These are phyloP conservation scores for Podosphaera aphanis DNA, from an alignment of 2,329 filamentous ascomycete genomes.

Conservation along the genomic window DNA sequence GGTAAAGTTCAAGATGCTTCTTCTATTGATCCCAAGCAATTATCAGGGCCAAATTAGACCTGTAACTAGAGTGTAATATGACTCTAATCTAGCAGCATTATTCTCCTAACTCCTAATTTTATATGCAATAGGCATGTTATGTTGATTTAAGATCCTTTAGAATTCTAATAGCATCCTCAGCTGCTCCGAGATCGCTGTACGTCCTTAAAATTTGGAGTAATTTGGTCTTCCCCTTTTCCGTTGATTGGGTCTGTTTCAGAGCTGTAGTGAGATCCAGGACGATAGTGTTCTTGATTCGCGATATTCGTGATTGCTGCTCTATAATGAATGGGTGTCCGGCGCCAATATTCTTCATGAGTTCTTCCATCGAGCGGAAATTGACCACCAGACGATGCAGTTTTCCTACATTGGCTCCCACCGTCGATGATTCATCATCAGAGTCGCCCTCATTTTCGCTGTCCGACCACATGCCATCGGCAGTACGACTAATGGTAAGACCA, in stretches of 20 bases:
- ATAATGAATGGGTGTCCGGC: constrained; percentile 38
- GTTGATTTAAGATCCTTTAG: constrained; percentile 13
- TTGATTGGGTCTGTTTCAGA: constrained; percentile 29
- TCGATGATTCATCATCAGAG: constrained; percentile 11
- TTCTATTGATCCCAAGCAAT: constrained; percentile 17
- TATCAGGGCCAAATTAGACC: background rate
- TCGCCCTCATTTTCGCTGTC: constrained; percentile 21
- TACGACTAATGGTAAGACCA: constrained; percentile 10
- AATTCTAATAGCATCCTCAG: constrained; percentile 32
- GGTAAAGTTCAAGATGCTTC: constrained; percentile 47
- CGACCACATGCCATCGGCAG: constrained; percentile 12
- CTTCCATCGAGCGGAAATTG: constrained; percentile 32
- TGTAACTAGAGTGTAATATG: background rate
- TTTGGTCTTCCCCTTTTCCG: constrained; percentile 19
- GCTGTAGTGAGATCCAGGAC: constrained; percentile 40
- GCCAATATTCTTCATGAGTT: constrained; percentile 26
- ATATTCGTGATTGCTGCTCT: constrained; percentile 29
- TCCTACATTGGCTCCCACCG: constrained; percentile 12
- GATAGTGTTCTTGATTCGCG: constrained; percentile 35
- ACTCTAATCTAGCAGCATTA: background rate
- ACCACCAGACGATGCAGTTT: constrained; percentile 29
- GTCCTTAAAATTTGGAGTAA: constrained; percentile 32
- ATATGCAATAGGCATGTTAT: background rate
- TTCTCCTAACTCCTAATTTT: background rate
- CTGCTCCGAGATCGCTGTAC: constrained; percentile 37